Evolutionary conservation across 768 basidiomycete genomes (phyloP), one percentile per base, ranked within the genome.

Genomic region (Postia placenta): DNA sequence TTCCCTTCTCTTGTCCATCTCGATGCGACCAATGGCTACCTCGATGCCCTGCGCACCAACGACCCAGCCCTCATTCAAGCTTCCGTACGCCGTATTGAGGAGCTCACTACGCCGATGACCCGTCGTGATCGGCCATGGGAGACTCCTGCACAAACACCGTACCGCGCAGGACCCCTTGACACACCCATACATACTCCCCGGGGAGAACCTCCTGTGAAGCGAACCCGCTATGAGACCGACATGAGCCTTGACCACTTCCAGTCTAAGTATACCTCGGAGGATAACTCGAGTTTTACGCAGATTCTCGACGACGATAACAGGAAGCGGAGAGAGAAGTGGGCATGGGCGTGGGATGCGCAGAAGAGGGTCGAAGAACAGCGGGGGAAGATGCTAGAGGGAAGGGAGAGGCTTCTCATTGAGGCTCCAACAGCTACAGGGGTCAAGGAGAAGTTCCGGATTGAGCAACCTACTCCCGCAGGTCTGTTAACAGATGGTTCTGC

Each of bases 341-440:
- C 69, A 0, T 99, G 96, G 96, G 96, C 94, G 2, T 99, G 87
- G 83, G 86, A 91, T 36, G 93, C 92, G 5, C 92, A 98, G 73
- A 74, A 69, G 64, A 72, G 79, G 59, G 92, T 93, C 1, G 85
- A 89, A 54, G 72, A 68, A 45, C 81, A 81, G 64, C 75, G 77
- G 57, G 71, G 66, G 33, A 82, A 69, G 66, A 82, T 85, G 76
- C 61, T 87, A 26, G 82, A 85, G 61, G 77, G 67, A 25, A 74
- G 85, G 65, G 82, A 85, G 68, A 74, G 72, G 57, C 74, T 88
- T 71, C 57, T 94, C 53, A 77, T 92, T 56, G 86, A 90, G 60
- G 79, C 79, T 20, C 74, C 81, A 9, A 67, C 71, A 1, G 75
- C 70, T 15, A 61, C 79, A 5, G 86, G 89, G 0, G 82, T 91